Conservation (phyloP, 106 monocot species). For the Posidonia australis region DNA sequence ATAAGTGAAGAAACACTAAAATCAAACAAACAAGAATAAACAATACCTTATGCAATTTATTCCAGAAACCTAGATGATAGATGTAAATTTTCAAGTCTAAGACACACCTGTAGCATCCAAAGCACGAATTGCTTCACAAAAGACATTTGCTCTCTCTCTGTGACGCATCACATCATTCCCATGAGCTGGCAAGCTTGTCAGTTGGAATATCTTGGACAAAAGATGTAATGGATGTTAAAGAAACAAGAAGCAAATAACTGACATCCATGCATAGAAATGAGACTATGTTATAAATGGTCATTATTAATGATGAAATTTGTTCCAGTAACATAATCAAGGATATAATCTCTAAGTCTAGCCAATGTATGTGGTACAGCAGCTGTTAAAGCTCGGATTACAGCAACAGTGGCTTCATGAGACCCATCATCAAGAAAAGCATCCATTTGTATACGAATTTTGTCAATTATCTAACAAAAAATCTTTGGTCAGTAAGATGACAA, state of each 20-base stretch:
- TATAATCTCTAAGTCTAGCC: constrained; percentile 89
- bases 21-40: too few relatives aligned
- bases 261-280: not conserved
- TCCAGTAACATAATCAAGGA: constrained; percentile 34
- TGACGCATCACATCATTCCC: constrained; percentile 55
- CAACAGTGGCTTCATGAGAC: constrained; percentile 85
- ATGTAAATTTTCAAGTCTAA: not conserved
- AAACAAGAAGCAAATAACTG: constrained; percentile 15
- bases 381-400: constrained; percentile 64
- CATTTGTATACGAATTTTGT: constrained; percentile 94
- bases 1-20: not conserved
- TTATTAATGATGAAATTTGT: not conserved
- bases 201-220: constrained; percentile 79
- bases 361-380: constrained; percentile 90
- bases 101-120: constrained; percentile 91
- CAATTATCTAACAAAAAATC: constrained; percentile 54
- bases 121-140: constrained; percentile 95
- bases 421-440: constrained; percentile 99
- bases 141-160: constrained; percentile 70
- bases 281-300: not conserved
- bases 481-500: not conserved
- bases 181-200: constrained; percentile 39
- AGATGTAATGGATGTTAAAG: constrained; percentile 85
- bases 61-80: not conserved
- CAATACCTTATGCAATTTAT: too few relatives aligned